These are phyloP conservation scores for Chaetoceros muelleri DNA, from an alignment of 108 stramenopile genomes.

Conservation along the genomic window DNA sequence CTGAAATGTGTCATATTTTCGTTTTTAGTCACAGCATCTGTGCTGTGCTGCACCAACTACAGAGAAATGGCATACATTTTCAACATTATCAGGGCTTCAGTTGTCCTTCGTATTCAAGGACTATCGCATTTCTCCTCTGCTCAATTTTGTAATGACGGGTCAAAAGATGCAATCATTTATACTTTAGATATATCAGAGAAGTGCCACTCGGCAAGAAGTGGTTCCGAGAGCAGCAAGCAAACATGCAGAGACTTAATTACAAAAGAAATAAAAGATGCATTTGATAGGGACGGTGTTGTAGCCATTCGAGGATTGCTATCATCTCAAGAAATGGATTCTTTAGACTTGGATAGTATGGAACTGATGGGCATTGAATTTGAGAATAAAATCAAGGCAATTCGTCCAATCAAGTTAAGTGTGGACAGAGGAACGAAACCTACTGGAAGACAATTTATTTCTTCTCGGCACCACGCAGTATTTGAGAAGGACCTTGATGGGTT, in stretches of 20 bases:
- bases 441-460: neutral
- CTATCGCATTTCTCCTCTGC: neutral
- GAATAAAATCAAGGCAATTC: neutral
- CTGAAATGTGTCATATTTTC: neutral
- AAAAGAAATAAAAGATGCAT: conserved; percentile 19
- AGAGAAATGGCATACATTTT: neutral
- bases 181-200: neutral
- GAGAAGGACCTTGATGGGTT: neutral
- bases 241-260: conserved; percentile 1
- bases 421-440: neutral
- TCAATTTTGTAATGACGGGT: neutral
- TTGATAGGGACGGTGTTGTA: conserved; percentile 41
- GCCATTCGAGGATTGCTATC: conserved; percentile 48
- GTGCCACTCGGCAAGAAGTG: neutral
- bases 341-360: neutral
- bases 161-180: neutral
- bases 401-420: neutral
- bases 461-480: neutral
- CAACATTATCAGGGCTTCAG: too few relatives aligned
- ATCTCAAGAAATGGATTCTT: neutral
- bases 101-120: too few relatives aligned
- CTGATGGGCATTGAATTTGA: neutral
- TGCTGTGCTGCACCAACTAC: neutral
- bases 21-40: neutral
- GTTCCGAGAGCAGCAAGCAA: neutral